Evolutionary conservation across 2,329 filamentous ascomycete genomes (phyloP).

Genomic region (Penicillium sp.): DNA sequence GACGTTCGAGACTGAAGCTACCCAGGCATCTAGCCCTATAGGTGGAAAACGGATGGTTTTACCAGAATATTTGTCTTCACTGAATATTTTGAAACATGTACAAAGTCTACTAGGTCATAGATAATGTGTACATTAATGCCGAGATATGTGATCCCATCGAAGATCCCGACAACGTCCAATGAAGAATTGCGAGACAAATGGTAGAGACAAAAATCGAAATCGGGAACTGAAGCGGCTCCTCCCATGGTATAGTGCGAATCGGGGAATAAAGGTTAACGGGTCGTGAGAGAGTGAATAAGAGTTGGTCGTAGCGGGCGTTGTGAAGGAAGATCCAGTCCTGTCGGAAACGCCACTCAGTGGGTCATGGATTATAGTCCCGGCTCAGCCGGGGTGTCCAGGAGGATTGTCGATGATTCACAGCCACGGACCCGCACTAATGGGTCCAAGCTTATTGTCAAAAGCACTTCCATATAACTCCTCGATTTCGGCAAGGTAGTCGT

Average conservation of each 20-base stretch:
- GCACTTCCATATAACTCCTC: constrained; percentile 65
- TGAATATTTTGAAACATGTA: neutral
- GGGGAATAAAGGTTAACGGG: constrained; percentile 9
- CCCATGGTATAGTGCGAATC: constrained; percentile 25
- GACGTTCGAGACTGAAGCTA: no score
- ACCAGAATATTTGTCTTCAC: neutral
- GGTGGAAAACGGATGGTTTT: no score
- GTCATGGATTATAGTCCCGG: constrained; percentile 17
- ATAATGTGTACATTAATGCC: neutral
- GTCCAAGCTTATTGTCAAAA: constrained; percentile 50
- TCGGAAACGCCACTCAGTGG: constrained; percentile 6
- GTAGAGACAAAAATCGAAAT: constrained; percentile 4
- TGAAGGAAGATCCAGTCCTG: constrained; percentile 26
- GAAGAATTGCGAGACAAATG: neutral
- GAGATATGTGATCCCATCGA: neutral
- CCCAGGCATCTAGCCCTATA: no score
- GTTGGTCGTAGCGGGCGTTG: constrained; percentile 30
- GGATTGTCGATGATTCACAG: constrained; percentile 30
- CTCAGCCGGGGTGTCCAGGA: constrained; percentile 19
- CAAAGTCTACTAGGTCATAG: neutral
- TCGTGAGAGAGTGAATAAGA: constrained; percentile 30
- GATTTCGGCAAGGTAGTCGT: constrained; percentile 83
- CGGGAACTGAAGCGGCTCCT: constrained; percentile 16
- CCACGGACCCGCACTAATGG: constrained; percentile 39
- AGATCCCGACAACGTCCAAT: neutral